Percentiles rank a stretch among this genome's conserved stretches.
phyloP scores from a whole-genome alignment of 768 basidiomycete genomes.

The Mycena crocata region DNA sequence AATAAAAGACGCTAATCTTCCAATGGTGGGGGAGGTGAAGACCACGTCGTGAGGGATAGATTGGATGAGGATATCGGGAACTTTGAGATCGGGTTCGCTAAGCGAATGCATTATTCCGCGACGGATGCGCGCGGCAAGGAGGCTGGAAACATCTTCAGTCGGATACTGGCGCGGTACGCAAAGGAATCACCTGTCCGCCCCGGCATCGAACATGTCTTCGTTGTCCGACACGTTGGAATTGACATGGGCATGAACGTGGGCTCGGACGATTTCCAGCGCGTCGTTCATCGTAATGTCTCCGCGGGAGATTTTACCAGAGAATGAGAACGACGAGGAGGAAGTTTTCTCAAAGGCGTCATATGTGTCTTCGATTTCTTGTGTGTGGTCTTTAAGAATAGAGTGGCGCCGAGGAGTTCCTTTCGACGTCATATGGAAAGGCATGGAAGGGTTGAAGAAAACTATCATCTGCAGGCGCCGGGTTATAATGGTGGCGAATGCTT shows the following conservation, averaged over 20 bases:
- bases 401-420: conserved; percentile 54
- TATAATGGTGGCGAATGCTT: background rate
- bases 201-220: conserved; percentile 3
- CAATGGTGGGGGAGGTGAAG: conserved; percentile 14
- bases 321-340: no score
- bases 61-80: background rate
- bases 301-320: background rate
- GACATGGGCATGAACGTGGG: conserved; percentile 3
- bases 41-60: conserved; percentile 1
- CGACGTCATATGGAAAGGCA: conserved; percentile 56
- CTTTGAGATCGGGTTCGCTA: background rate
- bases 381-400: conserved; percentile 50
- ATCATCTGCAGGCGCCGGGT: conserved; percentile 51
- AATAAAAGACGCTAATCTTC: background rate
- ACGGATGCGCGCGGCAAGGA: conserved; percentile 10
- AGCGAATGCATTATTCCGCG: background rate
- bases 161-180: background rate
- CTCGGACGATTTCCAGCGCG: conserved; percentile 11
- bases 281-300: conserved; percentile 8
- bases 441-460: conserved; percentile 48
- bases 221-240: background rate
- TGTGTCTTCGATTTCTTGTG: conserved; percentile 50
- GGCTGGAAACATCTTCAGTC: background rate
- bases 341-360: background rate
- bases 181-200: conserved; percentile 14